phyloP scores from a whole-genome alignment of 306 rosid species.

The Quercus wislizeni region DNA sequence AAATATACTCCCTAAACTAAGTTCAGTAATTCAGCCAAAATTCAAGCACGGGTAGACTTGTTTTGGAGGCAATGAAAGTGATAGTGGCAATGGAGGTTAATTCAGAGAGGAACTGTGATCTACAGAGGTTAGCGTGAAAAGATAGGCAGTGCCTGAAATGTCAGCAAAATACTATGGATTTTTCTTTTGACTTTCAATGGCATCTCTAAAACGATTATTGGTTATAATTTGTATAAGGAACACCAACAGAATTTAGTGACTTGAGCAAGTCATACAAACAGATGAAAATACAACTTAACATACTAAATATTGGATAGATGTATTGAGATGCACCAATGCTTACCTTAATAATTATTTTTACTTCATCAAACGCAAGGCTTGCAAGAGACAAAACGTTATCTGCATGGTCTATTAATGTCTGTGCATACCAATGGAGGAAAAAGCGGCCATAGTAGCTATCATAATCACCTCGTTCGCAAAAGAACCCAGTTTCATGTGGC shows the following conservation, averaged over 20 bases:
- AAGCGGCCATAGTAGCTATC: slow-evolving; percentile 96
- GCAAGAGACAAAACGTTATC: slow-evolving; percentile 96
- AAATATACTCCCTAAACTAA: neutral
- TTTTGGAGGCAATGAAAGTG: neutral
- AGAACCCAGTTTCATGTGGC: slow-evolving; percentile 96
- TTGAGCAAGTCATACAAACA: slow-evolving; percentile 4
- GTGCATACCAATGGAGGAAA: slow-evolving; percentile 96
- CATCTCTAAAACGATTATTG: neutral
- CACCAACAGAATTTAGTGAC: neutral
- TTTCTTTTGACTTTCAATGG: neutral
- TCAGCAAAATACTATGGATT: neutral
- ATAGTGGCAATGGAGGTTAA: neutral
- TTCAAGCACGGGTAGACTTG: neutral
- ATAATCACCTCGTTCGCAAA: slow-evolving; percentile 95
- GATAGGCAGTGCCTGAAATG: neutral
- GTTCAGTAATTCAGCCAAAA: neutral
- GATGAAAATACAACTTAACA: slow-evolving; percentile 11
- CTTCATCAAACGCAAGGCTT: slow-evolving; percentile 90
- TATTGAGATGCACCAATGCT: slow-evolving; percentile 16
- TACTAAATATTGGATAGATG: neutral
- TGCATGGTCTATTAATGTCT: slow-evolving; percentile 73
- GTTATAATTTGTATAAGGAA: neutral
- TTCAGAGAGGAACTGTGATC: neutral
- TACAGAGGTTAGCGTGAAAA: neutral
- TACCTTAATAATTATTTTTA: slow-evolving; percentile 80